Conservation (phyloP, 2,329 filamentous ascomycete species). For the Aspergillus niger region DNA sequence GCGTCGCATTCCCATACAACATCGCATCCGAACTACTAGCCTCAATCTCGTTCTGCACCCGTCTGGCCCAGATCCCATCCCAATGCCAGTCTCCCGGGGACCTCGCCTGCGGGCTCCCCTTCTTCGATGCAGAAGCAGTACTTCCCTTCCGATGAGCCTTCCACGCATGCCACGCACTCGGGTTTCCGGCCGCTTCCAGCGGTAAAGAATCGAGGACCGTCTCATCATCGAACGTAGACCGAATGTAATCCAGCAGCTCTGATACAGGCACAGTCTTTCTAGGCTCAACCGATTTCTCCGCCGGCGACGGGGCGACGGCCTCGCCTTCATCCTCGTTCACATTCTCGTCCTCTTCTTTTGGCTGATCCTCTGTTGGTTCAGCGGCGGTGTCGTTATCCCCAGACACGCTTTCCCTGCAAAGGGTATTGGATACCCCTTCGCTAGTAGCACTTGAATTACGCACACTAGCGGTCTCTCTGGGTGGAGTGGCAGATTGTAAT, state of each 20-base stretch:
- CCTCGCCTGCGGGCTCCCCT: slow-evolving; percentile 51
- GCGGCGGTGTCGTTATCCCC: background rate
- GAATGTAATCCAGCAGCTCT: slow-evolving; percentile 77
- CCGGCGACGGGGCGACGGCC: slow-evolving; percentile 1
- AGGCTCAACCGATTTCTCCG: slow-evolving; percentile 21
- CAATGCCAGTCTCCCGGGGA: slow-evolving; percentile 90
- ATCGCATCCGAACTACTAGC: slow-evolving; percentile 76
- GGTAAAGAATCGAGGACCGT: slow-evolving; percentile 75
- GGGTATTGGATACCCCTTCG: background rate
- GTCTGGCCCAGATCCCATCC: slow-evolving; percentile 94
- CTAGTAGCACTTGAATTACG: slow-evolving; percentile 31
- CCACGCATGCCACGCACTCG: slow-evolving; percentile 95
- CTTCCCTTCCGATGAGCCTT: slow-evolving; percentile 63
- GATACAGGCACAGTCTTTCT: slow-evolving; percentile 58
- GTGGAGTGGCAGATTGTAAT: slow-evolving; percentile 36
- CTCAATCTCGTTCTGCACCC: slow-evolving; percentile 77
- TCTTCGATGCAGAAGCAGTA: slow-evolving; percentile 34
- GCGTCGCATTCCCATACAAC: slow-evolving; percentile 68
- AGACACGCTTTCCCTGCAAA: background rate
- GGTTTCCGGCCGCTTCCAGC: slow-evolving; percentile 80
- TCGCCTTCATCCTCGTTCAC: background rate
- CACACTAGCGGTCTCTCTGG: slow-evolving; percentile 46
- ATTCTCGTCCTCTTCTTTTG: background rate
- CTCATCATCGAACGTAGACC: slow-evolving; percentile 77
- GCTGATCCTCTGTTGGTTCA: background rate